Evolutionary conservation across 768 basidiomycete species (phyloP), one percentile per base, ranked within the genome.

Genomic region (Vararia minispora): DNA sequence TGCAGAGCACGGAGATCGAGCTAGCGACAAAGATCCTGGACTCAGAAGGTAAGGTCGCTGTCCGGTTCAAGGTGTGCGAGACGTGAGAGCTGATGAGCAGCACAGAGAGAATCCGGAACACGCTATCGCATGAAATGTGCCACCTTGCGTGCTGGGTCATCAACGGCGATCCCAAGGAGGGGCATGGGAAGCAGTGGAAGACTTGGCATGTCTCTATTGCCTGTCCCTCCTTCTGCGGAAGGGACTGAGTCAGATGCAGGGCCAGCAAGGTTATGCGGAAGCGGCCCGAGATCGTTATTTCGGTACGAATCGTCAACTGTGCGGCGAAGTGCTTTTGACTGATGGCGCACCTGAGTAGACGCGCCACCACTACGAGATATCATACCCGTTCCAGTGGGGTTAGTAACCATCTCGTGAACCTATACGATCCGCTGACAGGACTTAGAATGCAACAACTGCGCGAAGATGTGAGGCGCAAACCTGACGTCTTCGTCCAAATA

Each of bases 121-220:
- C 88, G 1, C 60, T 92, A 10, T 76, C 84, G 22, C 89, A 92
- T 49, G 89, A 92, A 56, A 89, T 91, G 87, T 91, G 88, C 50
- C 89, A 91, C 60, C 58, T 92, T 24, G 89, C 89, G 2, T 74
- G 74, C 40, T 92, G 88, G 88, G 62, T 85, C 17, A 84, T 92
- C 39, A 74, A 81, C 52, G 61, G 69, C 13, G 66, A 75, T 8
- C 70, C 77, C 4, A 74, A 74, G 41, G 84, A 86, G 54, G 71
- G 69, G 6, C 87, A 91, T 47, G 87, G 87, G 6, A 64, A 58
- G 29, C 58, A 74, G 11, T 90, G 79, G 61, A 83, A 82, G 51
- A 56, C 54, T 34, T 90, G 87, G 87, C 82, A 41, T 40, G 68
- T 47, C 28, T 29, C 38, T 12, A 6, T 33, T n/a, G 18, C 3